A percentile compares a stretch with the other conserved stretches of the same genome.
phyloP scores from a whole-genome alignment of 1,284 basidiomycete species.

The Rhodotorula glutinis region DNA sequence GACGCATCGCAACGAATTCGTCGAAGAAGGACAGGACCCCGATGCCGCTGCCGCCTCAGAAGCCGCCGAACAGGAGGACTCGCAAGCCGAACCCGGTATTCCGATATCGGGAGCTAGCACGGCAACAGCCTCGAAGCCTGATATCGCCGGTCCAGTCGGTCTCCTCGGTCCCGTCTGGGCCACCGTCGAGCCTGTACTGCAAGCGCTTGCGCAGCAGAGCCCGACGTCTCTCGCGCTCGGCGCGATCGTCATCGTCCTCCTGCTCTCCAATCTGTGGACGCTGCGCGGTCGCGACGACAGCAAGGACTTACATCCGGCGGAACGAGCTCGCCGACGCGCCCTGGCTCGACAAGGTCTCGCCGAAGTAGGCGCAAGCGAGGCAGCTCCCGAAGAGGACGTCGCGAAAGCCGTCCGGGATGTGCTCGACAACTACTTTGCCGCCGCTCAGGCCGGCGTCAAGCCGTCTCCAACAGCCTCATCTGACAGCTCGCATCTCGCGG shows the following conservation, averaged over 20 bases:
- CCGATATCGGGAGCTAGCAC: not conserved
- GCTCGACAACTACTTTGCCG: slow-evolving; percentile 44
- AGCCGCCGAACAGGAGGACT: not conserved
- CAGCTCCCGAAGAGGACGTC: slow-evolving; percentile 42
- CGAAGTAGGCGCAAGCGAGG: not conserved
- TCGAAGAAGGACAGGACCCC: slow-evolving; percentile 68
- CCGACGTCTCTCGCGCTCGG: slow-evolving; percentile 40
- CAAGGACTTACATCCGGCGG: slow-evolving; percentile 8
- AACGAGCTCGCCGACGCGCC: slow-evolving; percentile 2
- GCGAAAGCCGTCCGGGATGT: slow-evolving; percentile 46
- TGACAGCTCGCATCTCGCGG: too few species aligned
- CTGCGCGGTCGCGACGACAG: slow-evolving; percentile 9
- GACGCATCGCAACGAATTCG: slow-evolving; percentile 82
- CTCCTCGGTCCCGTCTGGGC: not conserved
- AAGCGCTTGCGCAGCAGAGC: slow-evolving; percentile 13
- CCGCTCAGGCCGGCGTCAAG: slow-evolving; percentile 7
- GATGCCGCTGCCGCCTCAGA: slow-evolving; percentile 7
- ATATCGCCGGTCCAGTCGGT: not conserved
- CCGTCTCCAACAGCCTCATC: not conserved
- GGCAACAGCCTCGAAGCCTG: not conserved
- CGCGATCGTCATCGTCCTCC: slow-evolving; percentile 45
- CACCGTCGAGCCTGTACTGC: slow-evolving; percentile 14
- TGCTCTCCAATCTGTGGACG: slow-evolving; percentile 49
- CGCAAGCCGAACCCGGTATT: not conserved
- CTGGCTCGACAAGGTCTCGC: not conserved